Percentiles rank a stretch among this genome's conserved stretches.
Evolutionary conservation across 495 filamentous ascomycete genomes (phyloP).

Genomic region (Talaromyces liani): DNA sequence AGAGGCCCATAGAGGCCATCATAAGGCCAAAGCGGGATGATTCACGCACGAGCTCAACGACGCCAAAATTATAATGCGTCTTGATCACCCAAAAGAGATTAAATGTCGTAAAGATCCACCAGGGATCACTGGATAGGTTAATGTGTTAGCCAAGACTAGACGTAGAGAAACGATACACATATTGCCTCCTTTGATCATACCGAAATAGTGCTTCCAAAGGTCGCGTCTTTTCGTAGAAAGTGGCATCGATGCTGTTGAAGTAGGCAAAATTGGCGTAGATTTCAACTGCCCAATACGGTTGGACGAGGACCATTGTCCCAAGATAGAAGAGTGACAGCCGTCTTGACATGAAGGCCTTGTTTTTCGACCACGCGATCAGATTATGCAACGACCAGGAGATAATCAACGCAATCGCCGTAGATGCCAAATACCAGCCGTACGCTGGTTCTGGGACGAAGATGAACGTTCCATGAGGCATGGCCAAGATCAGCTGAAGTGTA

Average conservation of each 20-base stretch:
- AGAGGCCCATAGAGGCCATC: slow-evolving; percentile 32
- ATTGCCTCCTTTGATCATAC: slow-evolving; percentile 13
- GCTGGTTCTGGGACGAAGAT: slow-evolving; percentile 31
- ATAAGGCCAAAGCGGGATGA: slow-evolving; percentile 39
- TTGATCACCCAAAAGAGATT: slow-evolving; percentile 32
- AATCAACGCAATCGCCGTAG: slow-evolving; percentile 36
- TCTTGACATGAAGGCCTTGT: slow-evolving; percentile 31
- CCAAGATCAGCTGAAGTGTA: slow-evolving; percentile 4
- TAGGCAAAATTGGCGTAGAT: slow-evolving; percentile 42
- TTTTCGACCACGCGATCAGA: slow-evolving; percentile 44
- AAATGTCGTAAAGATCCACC: slow-evolving; percentile 37
- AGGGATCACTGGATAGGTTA: slow-evolving; percentile 27
- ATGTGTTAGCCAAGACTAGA: not conserved
- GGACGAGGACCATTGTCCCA: slow-evolving; percentile 27
- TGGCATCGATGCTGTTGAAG: slow-evolving; percentile 40
- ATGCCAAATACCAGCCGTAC: slow-evolving; percentile 40
- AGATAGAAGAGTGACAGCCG: slow-evolving; percentile 30
- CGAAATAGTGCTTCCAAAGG: slow-evolving; percentile 45
- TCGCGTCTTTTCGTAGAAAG: slow-evolving; percentile 38
- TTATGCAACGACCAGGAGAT: slow-evolving; percentile 42
- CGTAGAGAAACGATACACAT: not conserved
- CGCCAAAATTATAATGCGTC: slow-evolving; percentile 27
- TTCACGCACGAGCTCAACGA: slow-evolving; percentile 28
- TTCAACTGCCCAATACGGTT: slow-evolving; percentile 41
- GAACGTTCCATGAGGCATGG: slow-evolving; percentile 38